These are phyloP conservation scores for Physcia stellaris DNA, from an alignment of 495 filamentous ascomycete species.

Conservation along the genomic window DNA sequence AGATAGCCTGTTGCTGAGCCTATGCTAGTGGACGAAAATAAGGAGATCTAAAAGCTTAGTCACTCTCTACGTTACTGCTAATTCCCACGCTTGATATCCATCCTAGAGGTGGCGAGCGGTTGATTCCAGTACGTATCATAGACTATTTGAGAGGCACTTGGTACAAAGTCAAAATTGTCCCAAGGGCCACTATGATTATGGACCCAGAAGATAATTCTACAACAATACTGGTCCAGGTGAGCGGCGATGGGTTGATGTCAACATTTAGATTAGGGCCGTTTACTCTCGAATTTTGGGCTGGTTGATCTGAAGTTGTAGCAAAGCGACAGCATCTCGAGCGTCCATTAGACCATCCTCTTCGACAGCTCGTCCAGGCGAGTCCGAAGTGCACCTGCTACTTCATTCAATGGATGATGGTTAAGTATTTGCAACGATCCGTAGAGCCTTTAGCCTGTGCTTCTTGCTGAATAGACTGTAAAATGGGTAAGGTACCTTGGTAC, in stretches of 20 bases:
- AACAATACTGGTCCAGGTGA: conserved; percentile 67
- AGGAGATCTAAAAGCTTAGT: too few relatives aligned
- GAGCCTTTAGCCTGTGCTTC: conserved; percentile 32
- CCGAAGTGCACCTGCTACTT: conserved; percentile 62
- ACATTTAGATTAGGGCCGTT: conserved; percentile 45
- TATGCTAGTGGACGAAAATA: too few relatives aligned
- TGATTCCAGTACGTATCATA: too few relatives aligned
- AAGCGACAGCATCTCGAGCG: conserved; percentile 69
- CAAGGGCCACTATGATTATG: too few relatives aligned
- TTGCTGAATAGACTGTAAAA: too few relatives aligned
- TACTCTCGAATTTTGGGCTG: conserved; percentile 52
- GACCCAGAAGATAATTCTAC: too few relatives aligned
- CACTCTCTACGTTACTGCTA: too few relatives aligned
- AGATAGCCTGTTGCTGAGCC: too few relatives aligned
- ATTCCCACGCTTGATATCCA: too few relatives aligned
- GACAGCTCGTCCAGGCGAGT: conserved; percentile 47
- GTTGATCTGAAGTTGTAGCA: conserved; percentile 77
- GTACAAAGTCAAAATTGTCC: too few relatives aligned
- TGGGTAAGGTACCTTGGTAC: not conserved
- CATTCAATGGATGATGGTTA: conserved; percentile 65
- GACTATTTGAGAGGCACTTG: too few relatives aligned
- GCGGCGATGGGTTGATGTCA: conserved; percentile 28
- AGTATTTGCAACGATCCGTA: conserved; percentile 42
- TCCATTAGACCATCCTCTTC: conserved; percentile 38
- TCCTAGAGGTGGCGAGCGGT: too few relatives aligned